A percentile compares a stretch with the other conserved stretches of the same genome.
Conservation (phyloP, 371 early-diverging fungal genomes). For the Mortierella sp. region DNA sequence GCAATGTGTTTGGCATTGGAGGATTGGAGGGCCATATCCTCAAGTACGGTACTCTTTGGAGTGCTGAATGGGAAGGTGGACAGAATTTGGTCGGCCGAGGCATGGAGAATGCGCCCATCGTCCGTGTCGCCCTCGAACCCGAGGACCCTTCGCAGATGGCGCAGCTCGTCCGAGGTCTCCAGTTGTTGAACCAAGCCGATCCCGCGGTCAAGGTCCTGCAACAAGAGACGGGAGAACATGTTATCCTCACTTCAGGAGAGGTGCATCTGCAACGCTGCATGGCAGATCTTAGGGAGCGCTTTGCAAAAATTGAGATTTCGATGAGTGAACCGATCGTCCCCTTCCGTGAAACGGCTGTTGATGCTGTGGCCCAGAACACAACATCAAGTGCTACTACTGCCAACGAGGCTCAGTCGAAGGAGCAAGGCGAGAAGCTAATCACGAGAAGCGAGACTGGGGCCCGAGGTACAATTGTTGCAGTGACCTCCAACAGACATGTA, state of each 20-base stretch:
- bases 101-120: slow-evolving; percentile 80
- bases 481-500: slow-evolving; percentile 76
- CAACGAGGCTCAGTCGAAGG: slow-evolving; percentile 56
- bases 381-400: slow-evolving; percentile 38
- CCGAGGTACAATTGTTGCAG: slow-evolving; percentile 74
- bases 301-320: slow-evolving; percentile 92
- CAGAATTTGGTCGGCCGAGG: slow-evolving; percentile 67
- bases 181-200: slow-evolving; percentile 92
- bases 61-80: slow-evolving; percentile 60
- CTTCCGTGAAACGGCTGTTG: slow-evolving; percentile 91
- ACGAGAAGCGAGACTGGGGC: slow-evolving; percentile 57
- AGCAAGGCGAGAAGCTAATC: slow-evolving; percentile 53
- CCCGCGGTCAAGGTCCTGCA: slow-evolving; percentile 91
- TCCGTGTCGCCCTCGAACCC: slow-evolving; percentile 97
- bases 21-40: slow-evolving; percentile 90
- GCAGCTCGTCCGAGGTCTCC: slow-evolving; percentile 87
- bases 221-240: slow-evolving; percentile 96
- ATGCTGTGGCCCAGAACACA: slow-evolving; percentile 41
- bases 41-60: slow-evolving; percentile 91
- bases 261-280: slow-evolving; percentile 92
- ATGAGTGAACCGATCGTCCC: slow-evolving; percentile 97
- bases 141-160: slow-evolving; percentile 86
- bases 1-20: slow-evolving; percentile 96
- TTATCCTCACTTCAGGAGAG: slow-evolving; percentile 96
- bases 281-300: slow-evolving; percentile 93